Conservation (phyloP, 805 yeast genomes). For the Yamadazyma olivae region DNA sequence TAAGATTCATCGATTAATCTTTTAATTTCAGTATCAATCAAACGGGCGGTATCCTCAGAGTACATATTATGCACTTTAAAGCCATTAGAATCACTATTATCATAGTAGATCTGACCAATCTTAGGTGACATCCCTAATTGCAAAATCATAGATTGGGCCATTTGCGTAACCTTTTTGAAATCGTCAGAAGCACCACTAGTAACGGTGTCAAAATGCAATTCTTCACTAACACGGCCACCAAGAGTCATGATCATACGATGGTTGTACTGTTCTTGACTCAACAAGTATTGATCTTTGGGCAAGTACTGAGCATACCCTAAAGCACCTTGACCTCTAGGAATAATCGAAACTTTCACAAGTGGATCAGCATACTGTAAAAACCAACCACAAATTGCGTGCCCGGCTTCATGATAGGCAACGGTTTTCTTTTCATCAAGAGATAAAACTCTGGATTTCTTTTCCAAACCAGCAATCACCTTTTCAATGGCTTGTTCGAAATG, state of each 20-base stretch:
- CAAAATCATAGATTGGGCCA: conserved; percentile 89
- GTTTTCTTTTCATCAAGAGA: conserved; percentile 77
- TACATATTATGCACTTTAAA: conserved; percentile 39
- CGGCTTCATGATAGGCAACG: conserved; percentile 95
- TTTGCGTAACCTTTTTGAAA: conserved; percentile 83
- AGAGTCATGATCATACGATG: conserved; percentile 93
- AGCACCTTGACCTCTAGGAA: conserved; percentile 94
- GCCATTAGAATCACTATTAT: conserved; percentile 43
- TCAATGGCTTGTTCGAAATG: conserved; percentile 94
- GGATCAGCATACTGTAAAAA: conserved; percentile 86
- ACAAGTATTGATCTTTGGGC: conserved; percentile 83
- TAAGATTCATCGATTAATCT: conserved; percentile 77
- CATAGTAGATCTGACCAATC: conserved; percentile 65
- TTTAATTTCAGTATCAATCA: conserved; percentile 81
- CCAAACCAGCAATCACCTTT: conserved; percentile 92
- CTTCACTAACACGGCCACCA: conserved; percentile 92
- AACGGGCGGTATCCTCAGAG: conserved; percentile 71
- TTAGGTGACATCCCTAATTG: conserved; percentile 84
- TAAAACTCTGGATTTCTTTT: conserved; percentile 75
- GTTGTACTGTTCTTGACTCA: conserved; percentile 68
- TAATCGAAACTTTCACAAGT: conserved; percentile 84
- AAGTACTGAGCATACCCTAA: conserved; percentile 94
- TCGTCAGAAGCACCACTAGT: conserved; percentile 94
- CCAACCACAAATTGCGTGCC: conserved; percentile 97
- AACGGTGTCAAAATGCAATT: conserved; percentile 79